Base-by-base conservation (phyloP, 768 basidiomycete genomes). In the Boletus vermiculosoides region DNA sequence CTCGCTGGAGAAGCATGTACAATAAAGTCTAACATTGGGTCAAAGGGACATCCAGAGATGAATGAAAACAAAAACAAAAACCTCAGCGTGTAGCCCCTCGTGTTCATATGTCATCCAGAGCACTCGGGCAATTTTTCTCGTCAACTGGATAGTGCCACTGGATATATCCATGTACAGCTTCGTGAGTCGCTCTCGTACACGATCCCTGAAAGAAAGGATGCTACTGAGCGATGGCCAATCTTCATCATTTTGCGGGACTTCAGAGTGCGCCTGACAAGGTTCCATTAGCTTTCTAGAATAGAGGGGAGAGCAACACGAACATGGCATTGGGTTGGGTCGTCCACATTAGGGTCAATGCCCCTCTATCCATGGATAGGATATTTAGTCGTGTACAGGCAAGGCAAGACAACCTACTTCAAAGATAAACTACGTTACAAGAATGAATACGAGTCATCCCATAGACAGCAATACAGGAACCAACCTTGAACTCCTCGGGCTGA, bases 321-420 rank as follows among this genome's bases (percentile, higher is more conserved):
- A 67, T 98, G 94, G 59, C 90, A 91, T 69, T 86, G 76, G 5
- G 82, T 84, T 0, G 94, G 92, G 65, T 97, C 91, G 57, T 97
- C 90, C 25, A 98, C 94, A 64, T 88, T 84, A 0, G 97, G 97
- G 62, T 98, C 97, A 63, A 99, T 96, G 9, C 97, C 97, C 37
- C 97, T 85, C 86, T 95, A 70, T 71, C 18, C 64, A 62, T 52
- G 45, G 28, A 52, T 23, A 40, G 42, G 40, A 56, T 47, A 46
- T 48, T 65, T 18, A 61, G 53, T 45, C 18, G 8, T 20, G 37
- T 31, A 34, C 36, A 41, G 8, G 39, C 28, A 34, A 10, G 39
- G n/a, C 7, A 25, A 25, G 25, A 28, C 57, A 62, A 55, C 70
- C 13, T 64, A 87, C 88, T 75, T 92, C 90, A 55, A 92, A 93